Evolutionary conservation across 768 basidiomycete genomes (phyloP).

Genomic region (Xerocomus brunneocitrinus): DNA sequence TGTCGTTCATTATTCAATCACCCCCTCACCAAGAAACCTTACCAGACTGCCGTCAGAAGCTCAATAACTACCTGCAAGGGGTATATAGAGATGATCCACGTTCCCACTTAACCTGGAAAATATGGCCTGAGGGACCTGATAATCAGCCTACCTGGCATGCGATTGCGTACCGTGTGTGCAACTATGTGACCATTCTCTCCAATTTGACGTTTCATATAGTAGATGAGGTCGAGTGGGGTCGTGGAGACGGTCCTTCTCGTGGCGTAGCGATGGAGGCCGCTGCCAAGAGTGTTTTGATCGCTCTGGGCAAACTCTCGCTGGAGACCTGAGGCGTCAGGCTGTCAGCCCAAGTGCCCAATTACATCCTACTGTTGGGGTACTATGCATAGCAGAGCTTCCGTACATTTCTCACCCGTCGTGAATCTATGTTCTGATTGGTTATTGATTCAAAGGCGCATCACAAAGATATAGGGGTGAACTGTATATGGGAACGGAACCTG

Average conservation of each 20-base stretch:
- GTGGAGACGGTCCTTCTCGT: conserved; percentile 14
- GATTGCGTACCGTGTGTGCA: conserved; percentile 19
- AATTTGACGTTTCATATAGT: conserved; percentile 11
- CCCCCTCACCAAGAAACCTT: not conserved
- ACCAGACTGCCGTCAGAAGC: conserved; percentile 18
- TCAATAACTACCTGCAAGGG: conserved; percentile 23
- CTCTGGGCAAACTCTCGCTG: not conserved
- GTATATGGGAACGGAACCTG: conserved; percentile 6
- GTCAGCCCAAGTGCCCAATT: not conserved
- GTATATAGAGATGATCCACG: conserved; percentile 12
- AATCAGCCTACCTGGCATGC: conserved; percentile 23
- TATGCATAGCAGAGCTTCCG: not conserved
- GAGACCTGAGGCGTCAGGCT: not conserved
- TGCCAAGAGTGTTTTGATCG: conserved; percentile 14
- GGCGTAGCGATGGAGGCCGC: conserved; percentile 24
- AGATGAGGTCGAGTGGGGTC: conserved; percentile 18
- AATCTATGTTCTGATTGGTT: not conserved
- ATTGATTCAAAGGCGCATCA: too few species aligned
- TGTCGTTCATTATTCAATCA: not conserved
- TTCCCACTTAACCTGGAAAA: conserved; percentile 18
- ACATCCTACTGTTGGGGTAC: not conserved
- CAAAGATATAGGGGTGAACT: conserved; percentile 11
- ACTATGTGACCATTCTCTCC: not conserved
- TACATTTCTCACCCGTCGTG: too few species aligned
- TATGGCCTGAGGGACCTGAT: conserved; percentile 10